Evolutionary conservation across 805 yeast genomes (phyloP), one percentile per base, ranked within the genome.

Genomic region (Pichia californica): DNA sequence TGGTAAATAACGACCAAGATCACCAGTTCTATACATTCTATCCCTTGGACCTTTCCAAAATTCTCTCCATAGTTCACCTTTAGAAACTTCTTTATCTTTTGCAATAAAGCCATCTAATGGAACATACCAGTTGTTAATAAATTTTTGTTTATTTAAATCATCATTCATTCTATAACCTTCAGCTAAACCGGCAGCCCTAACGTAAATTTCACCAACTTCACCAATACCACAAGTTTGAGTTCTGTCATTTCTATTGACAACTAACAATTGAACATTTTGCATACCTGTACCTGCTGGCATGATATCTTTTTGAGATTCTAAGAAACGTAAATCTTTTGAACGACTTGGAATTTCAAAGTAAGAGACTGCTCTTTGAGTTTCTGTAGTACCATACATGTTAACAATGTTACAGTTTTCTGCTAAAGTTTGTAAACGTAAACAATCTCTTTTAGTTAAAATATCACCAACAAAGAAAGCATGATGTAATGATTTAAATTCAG

Each of bases 261-360:
- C 95, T 45, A 94, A 72, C 46, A 93, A 69, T 63, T 93, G 99
- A 32, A 93, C 99, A 58, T 93, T 89, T 46, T 75, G 65, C 99
- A 93, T 93, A 63, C 99, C 99, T 55, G 79, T 82, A 50, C 99
- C 99, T 15, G 99, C 99, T 43, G 99, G 98, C 83, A 93, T 88
- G 43, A 88, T 83, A 56, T 93, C 98, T 65, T 94, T 93, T 67
- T 87, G 84, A 39, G 82, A 74, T 58, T 80, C 82, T 60, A 93
- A 72, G 63, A 85, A 89, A 20, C 75, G 67, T 20, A 91, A 74
- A 61, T 89, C 88, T 35, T 72, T 59, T 19, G 73, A 60, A 52
- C 87, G 73, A 25, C 94, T 78, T 34, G 86, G 79, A 49, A 94
- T 91, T 62, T 88, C 94, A 67, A 78, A 94, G 66, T 77, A 93